Percentiles rank a stretch among this genome's conserved stretches.
These are phyloP conservation scores for Trypanosoma melophagium DNA, from an alignment of 208 protist species.

Conservation along the genomic window DNA sequence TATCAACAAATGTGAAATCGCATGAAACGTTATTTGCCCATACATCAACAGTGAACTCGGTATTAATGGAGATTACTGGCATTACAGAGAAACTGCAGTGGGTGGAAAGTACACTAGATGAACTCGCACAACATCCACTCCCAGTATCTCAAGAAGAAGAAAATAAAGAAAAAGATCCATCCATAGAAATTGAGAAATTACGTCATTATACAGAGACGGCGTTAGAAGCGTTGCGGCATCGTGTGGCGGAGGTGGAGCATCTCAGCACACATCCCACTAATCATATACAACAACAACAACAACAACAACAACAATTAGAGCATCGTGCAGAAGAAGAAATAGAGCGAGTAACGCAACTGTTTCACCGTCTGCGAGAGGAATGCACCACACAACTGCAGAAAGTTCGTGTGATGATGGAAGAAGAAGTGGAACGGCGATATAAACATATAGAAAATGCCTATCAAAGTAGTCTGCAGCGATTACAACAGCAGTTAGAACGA, in stretches of 20 bases:
- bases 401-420: slow-evolving; percentile 5
- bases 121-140: too few species aligned
- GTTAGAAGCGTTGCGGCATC: background rate
- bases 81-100: background rate
- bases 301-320: background rate
- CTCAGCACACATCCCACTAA: too few species aligned
- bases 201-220: background rate
- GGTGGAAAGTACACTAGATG: slow-evolving; percentile 4
- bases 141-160: too few species aligned
- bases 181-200: background rate
- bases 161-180: background rate
- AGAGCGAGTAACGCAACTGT: background rate
- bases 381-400: slow-evolving; percentile 10
- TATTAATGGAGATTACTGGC: background rate
- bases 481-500: slow-evolving; percentile 9
- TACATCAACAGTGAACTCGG: background rate
- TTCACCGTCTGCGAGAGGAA: slow-evolving; percentile 17
- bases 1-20: slow-evolving; percentile 3
- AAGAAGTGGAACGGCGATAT: slow-evolving; percentile 4
- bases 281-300: too few species aligned
- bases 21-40: slow-evolving; percentile 9
- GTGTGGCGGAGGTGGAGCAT: background rate
- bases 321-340: slow-evolving; percentile 1
- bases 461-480: background rate
- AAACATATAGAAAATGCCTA: background rate